Base-by-base conservation (phyloP, 163 green algal species). In the Prototheca stagnorum region DNA sequence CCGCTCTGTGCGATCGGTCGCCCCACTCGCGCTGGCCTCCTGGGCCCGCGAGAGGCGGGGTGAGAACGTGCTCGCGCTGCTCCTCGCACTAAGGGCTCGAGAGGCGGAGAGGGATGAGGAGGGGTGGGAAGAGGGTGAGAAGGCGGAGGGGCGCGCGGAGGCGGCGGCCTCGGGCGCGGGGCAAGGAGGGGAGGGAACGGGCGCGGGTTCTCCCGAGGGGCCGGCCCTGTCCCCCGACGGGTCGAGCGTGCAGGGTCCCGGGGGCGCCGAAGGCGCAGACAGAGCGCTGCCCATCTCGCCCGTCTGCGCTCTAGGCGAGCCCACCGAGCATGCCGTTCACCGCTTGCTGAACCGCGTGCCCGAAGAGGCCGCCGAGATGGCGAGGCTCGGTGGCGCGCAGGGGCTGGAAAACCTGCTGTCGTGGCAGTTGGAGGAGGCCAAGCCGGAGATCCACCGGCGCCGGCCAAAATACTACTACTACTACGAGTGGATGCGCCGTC, bases 401-500 rank as follows among this genome's bases (percentile, higher is more conserved):
- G 55, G 39, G 3, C 41, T 73, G 39, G 40, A 62, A 44, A 34
- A 36, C 1, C 44, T 52, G 47, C 39, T 73, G 24, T 53, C 47
- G 3, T 44, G 5, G 23, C 16, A 7, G 6, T 51, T 51, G 14
- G 54, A 62, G 39, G 27, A 21, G 11, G 29, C 33, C 0, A 44
- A 43, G 29, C 64, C 64, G 5, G 64, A 73, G 48, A 62, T 57
- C 44, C 33, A 53, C 22, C 49, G 47, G 15, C 24, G 47, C 35
- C 56, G 64, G 20, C 68, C 68, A 26, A 70, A 80, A 49, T 81
- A 80, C 31, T 82, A 78, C 51, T 82, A 81, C 48, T 83, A 83
- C 47, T 82, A 74, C 33, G 62, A 80, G 49, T 83, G 73, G 72
- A 81, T 81, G 72, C 51, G 39, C 42, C 56, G 68, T 51, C 56